These are phyloP conservation scores for Penicillium soppii DNA, from an alignment of 495 filamentous ascomycete genomes.

Conservation along the genomic window DNA sequence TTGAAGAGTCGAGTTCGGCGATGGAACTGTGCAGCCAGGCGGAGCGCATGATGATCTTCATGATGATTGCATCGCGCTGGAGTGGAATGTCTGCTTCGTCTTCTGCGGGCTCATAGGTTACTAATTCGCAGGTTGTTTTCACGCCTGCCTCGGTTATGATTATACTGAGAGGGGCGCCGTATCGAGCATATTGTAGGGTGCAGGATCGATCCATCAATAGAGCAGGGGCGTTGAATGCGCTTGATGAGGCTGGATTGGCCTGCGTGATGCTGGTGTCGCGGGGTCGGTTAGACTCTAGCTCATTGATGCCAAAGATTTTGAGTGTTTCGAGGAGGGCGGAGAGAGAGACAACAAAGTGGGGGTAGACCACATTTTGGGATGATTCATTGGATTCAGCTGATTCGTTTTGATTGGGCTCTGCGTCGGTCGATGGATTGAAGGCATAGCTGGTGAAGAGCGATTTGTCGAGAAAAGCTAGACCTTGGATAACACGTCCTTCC, in stretches of 20 bases:
- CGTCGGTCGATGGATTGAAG: constrained; percentile 49
- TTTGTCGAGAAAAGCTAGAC: constrained; percentile 80
- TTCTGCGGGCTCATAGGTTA: constrained; percentile 76
- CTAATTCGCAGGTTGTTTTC: constrained; percentile 86
- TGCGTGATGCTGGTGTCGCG: constrained; percentile 47
- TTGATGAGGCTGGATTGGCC: constrained; percentile 40
- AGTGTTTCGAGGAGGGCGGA: constrained; percentile 88
- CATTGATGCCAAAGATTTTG: constrained; percentile 85
- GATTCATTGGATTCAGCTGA: constrained; percentile 34
- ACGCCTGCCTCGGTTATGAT: constrained; percentile 82
- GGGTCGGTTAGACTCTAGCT: constrained; percentile 54
- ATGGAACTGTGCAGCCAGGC: constrained; percentile 82
- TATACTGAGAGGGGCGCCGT: constrained; percentile 75
- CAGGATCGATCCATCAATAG: constrained; percentile 81
- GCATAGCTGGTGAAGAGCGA: constrained; percentile 82
- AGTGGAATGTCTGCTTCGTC: constrained; percentile 76
- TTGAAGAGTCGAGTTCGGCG: constrained; percentile 73
- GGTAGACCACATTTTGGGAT: constrained; percentile 32
- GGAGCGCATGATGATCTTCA: constrained; percentile 94
- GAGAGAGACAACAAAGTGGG: constrained; percentile 79
- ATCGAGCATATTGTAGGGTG: constrained; percentile 68
- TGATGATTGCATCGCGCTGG: constrained; percentile 69
- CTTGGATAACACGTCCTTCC: constrained; percentile 82
- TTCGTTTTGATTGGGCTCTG: constrained; percentile 23
- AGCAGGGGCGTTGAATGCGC: constrained; percentile 72